Evolutionary conservation across 345 rosid species (phyloP).

Genomic region (Citrus sp.): DNA sequence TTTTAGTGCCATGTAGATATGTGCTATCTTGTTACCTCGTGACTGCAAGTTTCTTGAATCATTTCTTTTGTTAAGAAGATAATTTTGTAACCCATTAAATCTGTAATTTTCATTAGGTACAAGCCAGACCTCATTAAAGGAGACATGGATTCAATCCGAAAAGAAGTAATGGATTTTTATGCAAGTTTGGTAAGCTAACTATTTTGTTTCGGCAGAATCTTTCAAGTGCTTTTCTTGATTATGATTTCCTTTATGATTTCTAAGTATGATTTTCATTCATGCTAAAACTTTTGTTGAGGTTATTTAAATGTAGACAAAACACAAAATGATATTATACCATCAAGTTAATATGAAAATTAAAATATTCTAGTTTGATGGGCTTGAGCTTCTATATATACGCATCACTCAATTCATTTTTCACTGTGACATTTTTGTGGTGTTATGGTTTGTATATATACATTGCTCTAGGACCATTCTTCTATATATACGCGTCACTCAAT

Average conservation of each 20-base stretch:
- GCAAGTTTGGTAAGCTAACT: slow-evolving; percentile 43
- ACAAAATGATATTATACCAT: neutral
- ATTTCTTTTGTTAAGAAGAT: neutral
- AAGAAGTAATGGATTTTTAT: slow-evolving; percentile 66
- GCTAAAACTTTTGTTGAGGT: neutral
- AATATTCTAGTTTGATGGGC: neutral
- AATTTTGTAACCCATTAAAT: slow-evolving; percentile 1
- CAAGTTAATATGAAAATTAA: neutral
- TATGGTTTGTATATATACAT: neutral
- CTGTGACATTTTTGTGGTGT: neutral
- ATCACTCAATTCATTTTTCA: neutral
- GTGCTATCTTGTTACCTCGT: neutral
- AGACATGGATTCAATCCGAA: slow-evolving; percentile 89
- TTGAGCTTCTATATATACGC: neutral
- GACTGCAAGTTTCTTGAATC: neutral
- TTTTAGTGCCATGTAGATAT: neutral
- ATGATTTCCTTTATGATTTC: neutral
- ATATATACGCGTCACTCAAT: neutral
- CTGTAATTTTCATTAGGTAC: slow-evolving; percentile 38
- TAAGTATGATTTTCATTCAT: neutral
- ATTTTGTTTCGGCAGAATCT: neutral
- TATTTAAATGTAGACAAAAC: neutral
- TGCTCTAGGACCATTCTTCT: neutral
- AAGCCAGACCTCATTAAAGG: slow-evolving; percentile 86
- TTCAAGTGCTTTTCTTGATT: neutral